These are phyloP conservation scores for Solanum habrochaites DNA, from an alignment of 257 asterid genomes.

Conservation along the genomic window DNA sequence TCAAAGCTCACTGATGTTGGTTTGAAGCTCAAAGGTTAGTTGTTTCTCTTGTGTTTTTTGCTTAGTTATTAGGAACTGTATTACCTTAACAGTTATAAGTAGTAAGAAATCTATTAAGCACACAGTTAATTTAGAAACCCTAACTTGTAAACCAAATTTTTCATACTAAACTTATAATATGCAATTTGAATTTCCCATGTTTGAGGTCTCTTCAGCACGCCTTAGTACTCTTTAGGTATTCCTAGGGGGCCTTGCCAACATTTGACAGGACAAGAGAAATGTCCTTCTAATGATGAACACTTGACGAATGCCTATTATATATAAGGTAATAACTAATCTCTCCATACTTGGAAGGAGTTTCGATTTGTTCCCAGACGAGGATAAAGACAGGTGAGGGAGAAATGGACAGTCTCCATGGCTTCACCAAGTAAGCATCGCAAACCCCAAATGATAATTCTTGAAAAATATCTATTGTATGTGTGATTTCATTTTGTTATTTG, in stretches of 20 bases:
- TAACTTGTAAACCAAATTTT: constrained; percentile 11
- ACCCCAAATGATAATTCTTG: neutral
- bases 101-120: neutral
- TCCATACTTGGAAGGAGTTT: neutral
- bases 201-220: neutral
- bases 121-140: constrained; percentile 35
- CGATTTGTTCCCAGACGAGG: neutral
- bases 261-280: neutral
- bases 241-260: neutral
- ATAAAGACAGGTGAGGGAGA: neutral
- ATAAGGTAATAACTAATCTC: too few species aligned
- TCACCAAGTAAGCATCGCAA: neutral
- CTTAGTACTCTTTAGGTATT: neutral
- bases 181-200: neutral
- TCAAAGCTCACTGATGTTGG: constrained; percentile 35
- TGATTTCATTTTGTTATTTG: neutral
- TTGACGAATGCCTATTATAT: neutral
- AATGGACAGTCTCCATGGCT: neutral
- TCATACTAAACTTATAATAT: neutral
- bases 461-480: neutral
- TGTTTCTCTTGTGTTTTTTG: neutral
- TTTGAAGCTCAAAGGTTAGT: constrained; percentile 50
- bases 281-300: neutral
- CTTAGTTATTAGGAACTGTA: neutral
- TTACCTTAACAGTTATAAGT: too few species aligned